Evolutionary conservation across 192 early-diverging fungal species (phyloP), one percentile per base, ranked within the genome.

Genomic region (Coemansia sp.): DNA sequence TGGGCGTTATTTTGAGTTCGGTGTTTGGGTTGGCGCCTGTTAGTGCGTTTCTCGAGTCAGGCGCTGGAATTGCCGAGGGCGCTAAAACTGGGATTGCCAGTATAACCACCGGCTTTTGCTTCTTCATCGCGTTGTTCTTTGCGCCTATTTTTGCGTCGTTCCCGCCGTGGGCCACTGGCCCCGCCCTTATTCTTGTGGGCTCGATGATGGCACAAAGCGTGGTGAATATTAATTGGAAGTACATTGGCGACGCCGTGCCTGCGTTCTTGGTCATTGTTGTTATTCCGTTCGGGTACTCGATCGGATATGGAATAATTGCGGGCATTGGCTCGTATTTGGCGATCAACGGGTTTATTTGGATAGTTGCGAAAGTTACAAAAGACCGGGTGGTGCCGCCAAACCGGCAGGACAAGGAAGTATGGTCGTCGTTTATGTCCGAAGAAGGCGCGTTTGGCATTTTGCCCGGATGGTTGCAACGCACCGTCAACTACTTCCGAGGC

Each of bases 121-220:
- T 93, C 79, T 88, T 93, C 57, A 68, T 93, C 36, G 81, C 85
- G 15, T 72, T 93, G 34, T 92, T 93, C 83, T 91, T 93, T 61
- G 83, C 90, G 0, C 91, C 91, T 21, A 90, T 93, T 71, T 91
- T 92, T 64, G 90, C 90, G 6, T 84, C 85, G 17, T 88, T 93
- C 76, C 92, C 91, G 46, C 88, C 90, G 4, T 92, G 91, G 89
- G 86, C 92, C 25, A 92, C 91, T 2, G 90, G 90, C 3, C 90
- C 91, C 0, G 91, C 91, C 4, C 77, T 93, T 54, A 87, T 93
- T 63, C 57, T 86, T 17, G 88, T 93, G 5, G 91, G 91, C 31
- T 87, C 86, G 6, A 79, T 93, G 87, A 93, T 93, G 91, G 78
- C 85, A 38, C 78, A 84, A 17, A 82, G 80, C 31, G 82, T 91